Base-by-base conservation (phyloP, 2,329 filamentous ascomycete genomes). In the Beauveria scarabaeidicola region DNA sequence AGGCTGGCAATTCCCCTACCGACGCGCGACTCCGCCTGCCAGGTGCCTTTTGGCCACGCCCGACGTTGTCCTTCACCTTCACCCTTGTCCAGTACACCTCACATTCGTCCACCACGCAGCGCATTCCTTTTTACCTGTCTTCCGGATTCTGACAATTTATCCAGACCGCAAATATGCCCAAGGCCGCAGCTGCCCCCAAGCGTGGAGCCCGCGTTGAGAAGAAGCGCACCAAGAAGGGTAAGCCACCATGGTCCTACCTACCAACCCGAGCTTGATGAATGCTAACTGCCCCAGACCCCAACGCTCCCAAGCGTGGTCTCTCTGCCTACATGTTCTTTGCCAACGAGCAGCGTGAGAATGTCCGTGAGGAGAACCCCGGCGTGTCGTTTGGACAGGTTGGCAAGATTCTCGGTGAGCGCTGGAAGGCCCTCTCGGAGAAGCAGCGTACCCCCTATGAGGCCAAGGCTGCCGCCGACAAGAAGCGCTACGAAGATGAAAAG, bases 281-380 rank as follows among this genome's bases (percentile, higher is more conserved):
- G 62, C 66, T 63, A 43, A 66, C 57, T 61, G 11, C 21, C 17
- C 9, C 69, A 96, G 92, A 97, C 78, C 91, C 91, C 77, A 97
- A 97, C 79, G 93, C 92, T 63, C 94, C 94, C 75, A 99, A 97
- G 91, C 91, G 94, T 78, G 94, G 93, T 81, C 90, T 99, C 54
- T 97, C 94, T 58, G 94, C 94, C 65, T 99, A 99, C 86, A 99
- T 99, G 94, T 97, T 97, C 88, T 99, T 97, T 76, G 94, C 94
- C 85, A 97, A 97, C 73, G 94, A 97, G 79, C 91, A 97, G 80
- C 92, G 94, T 69, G 93, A 97, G 74, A 96, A 94, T 76, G 94
- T 99, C 69, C 91, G 94, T 69, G 91, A 96, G 75, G 93, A 97
- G 78, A 97, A 97, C 84, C 93, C 93, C 43, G 93, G 92, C 69